Evolutionary conservation across 1,139 yeast genomes (phyloP).

Genomic region (Hansenula lynferdii): DNA sequence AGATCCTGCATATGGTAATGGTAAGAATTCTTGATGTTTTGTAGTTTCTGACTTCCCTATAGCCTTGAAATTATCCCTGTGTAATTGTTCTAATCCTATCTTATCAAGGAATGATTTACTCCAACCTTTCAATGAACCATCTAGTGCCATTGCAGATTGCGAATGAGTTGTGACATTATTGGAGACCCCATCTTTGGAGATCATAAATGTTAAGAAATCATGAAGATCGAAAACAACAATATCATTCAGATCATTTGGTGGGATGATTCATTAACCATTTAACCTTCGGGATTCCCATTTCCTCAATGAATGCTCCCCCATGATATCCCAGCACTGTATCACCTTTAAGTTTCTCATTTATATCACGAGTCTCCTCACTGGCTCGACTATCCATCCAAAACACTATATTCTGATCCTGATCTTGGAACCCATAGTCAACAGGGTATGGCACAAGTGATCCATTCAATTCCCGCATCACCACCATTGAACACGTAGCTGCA

Average conservation of each 20-base stretch:
- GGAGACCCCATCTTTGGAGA: conserved; percentile 23
- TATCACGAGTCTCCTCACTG: conserved; percentile 26
- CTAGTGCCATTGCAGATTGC: conserved; percentile 41
- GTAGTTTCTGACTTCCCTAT: conserved; percentile 20
- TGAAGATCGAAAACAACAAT: conserved; percentile 47
- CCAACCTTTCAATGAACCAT: conserved; percentile 59
- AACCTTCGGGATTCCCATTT: conserved; percentile 53
- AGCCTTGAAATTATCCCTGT: conserved; percentile 13
- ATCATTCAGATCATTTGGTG: conserved; percentile 14
- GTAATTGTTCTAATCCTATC: conserved; percentile 18
- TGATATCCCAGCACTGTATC: conserved; percentile 22
- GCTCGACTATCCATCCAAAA: conserved; percentile 61
- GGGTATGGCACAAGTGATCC: conserved; percentile 26
- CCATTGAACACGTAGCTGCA: conserved; percentile 55
- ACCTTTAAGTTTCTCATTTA: conserved; percentile 26
- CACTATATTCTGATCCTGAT: conserved; percentile 35
- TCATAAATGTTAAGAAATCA: conserved; percentile 40
- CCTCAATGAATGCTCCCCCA: conserved; percentile 48
- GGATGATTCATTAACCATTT: conserved; percentile 30
- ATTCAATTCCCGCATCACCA: conserved; percentile 26
- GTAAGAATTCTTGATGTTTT: background rate
- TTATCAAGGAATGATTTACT: conserved; percentile 22
- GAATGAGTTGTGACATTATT: too few relatives aligned
- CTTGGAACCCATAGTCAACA: conserved; percentile 23
- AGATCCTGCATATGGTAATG: conserved; percentile 24